Conservation (phyloP, 345 rosid species). For the Populus deltoides region DNA sequence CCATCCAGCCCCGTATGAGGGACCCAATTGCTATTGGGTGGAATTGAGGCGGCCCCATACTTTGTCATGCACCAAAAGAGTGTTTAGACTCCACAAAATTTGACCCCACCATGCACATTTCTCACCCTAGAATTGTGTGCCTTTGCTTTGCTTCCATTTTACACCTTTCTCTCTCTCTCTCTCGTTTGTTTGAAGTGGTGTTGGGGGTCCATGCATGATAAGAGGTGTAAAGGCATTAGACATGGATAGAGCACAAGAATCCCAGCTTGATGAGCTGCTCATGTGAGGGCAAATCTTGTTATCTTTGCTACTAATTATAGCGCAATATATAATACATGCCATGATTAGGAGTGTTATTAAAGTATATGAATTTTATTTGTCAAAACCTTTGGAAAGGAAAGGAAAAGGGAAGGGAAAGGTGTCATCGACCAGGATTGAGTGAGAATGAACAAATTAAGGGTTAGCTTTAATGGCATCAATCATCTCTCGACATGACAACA, state of each 20-base stretch:
- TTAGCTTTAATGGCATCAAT: slow-evolving; percentile 3
- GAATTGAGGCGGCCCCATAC: slow-evolving; percentile 31
- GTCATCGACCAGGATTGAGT: background rate
- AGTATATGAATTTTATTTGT: slow-evolving; percentile 37
- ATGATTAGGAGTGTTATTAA: slow-evolving; percentile 46
- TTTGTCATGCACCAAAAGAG: slow-evolving; percentile 51
- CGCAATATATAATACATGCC: slow-evolving; percentile 24
- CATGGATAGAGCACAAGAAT: slow-evolving; percentile 14
- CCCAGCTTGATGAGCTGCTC: slow-evolving; percentile 21
- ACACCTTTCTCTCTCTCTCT: slow-evolving; percentile 32
- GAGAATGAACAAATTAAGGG: background rate
- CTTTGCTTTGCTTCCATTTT: slow-evolving; percentile 57
- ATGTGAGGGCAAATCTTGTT: slow-evolving; percentile 24
- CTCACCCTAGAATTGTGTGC: slow-evolving; percentile 39
- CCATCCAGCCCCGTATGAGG: slow-evolving; percentile 25
- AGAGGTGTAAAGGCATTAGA: slow-evolving; percentile 39
- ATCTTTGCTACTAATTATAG: slow-evolving; percentile 28
- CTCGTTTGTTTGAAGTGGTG: slow-evolving; percentile 1
- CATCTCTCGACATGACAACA: slow-evolving; percentile 9
- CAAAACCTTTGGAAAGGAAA: slow-evolving; percentile 14
- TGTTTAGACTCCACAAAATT: background rate
- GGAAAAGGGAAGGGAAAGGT: slow-evolving; percentile 7
- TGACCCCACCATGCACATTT: slow-evolving; percentile 40
- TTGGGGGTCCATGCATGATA: slow-evolving; percentile 34
- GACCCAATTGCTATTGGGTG: slow-evolving; percentile 24